These are phyloP conservation scores for Massarina eburnea DNA, from an alignment of 2,329 filamentous ascomycete species.

Conservation along the genomic window DNA sequence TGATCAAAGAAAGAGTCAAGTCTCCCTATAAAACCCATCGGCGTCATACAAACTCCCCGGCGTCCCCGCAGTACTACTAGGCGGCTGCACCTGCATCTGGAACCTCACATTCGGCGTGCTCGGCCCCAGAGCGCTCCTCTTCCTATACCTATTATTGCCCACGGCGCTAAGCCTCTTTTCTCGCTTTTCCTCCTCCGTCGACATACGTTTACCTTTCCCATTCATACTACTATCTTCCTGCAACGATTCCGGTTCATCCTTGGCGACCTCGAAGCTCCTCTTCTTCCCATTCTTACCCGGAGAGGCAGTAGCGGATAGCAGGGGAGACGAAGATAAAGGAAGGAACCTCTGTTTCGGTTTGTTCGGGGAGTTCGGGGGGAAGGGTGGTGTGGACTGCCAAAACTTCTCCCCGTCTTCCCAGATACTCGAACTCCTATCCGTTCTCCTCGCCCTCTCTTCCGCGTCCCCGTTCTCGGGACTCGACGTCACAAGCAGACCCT, in stretches of 20 bases:
- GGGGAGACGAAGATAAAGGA: conserved; percentile 15
- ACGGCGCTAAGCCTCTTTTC: not conserved
- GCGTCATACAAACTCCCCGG: conserved; percentile 39
- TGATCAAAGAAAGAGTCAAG: not conserved
- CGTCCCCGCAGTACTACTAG: conserved; percentile 20
- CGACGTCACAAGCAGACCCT: not conserved
- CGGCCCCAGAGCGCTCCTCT: conserved; percentile 19
- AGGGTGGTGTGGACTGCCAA: conserved; percentile 25
- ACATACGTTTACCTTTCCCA: not conserved
- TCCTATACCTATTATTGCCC: conserved; percentile 13
- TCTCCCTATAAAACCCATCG: conserved; percentile 31
- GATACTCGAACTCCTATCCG: conserved; percentile 21
- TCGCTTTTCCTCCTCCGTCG: not conserved
- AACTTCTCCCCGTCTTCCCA: conserved; percentile 39
- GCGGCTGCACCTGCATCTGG: conserved; percentile 23
- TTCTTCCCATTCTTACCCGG: conserved; percentile 8
- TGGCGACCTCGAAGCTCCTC: conserved; percentile 25
- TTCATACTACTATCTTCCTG: conserved; percentile 3
- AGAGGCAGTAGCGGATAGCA: not conserved
- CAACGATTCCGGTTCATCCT: conserved; percentile 12
- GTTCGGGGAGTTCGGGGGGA: conserved; percentile 14
- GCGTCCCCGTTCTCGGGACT: not conserved
- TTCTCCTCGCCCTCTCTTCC: not conserved
- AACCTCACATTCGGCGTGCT: conserved; percentile 31
- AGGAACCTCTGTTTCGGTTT: conserved; percentile 15